Conservation (phyloP, 2,329 filamentous ascomycete genomes). For the Mollisia scopiformis region DNA sequence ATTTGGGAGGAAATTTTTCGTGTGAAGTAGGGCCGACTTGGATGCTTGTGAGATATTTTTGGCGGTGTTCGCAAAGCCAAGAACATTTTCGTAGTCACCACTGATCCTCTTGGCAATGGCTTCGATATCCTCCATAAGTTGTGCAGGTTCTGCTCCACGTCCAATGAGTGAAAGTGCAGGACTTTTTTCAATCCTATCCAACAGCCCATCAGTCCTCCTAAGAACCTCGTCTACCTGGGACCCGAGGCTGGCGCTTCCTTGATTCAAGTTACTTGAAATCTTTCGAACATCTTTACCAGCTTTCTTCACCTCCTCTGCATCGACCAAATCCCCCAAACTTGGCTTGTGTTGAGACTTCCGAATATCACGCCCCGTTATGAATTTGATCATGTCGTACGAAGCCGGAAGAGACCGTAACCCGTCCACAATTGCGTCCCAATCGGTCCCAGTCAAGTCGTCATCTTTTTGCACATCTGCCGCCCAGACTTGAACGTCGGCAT, state of each 20-base stretch:
- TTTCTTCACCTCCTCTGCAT: slow-evolving; percentile 71
- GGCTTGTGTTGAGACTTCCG: slow-evolving; percentile 50
- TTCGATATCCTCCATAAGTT: slow-evolving; percentile 82
- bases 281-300: slow-evolving; percentile 68
- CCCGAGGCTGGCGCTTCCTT: slow-evolving; percentile 63
- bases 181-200: slow-evolving; percentile 64
- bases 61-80: slow-evolving; percentile 68
- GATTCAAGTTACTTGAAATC: slow-evolving; percentile 61
- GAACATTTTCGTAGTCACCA: slow-evolving; percentile 79
- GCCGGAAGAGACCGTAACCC: slow-evolving; percentile 67
- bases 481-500: slow-evolving; percentile 72
- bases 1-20: slow-evolving; percentile 62
- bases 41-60: slow-evolving; percentile 66
- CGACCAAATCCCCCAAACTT: slow-evolving; percentile 76
- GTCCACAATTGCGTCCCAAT: slow-evolving; percentile 71
- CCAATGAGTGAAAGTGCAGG: slow-evolving; percentile 56
- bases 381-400: slow-evolving; percentile 65
- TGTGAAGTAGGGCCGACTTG: slow-evolving; percentile 65
- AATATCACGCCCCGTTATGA: slow-evolving; percentile 58
- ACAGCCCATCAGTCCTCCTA: slow-evolving; percentile 61
- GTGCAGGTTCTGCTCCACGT: slow-evolving; percentile 64
- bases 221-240: slow-evolving; percentile 62
- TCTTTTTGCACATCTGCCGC: slow-evolving; percentile 68
- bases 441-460: slow-evolving; percentile 63
- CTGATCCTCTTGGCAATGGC: slow-evolving; percentile 84